These are phyloP conservation scores for Calonectria henricotiae DNA, from an alignment of 2,329 filamentous ascomycete genomes.

Conservation along the genomic window DNA sequence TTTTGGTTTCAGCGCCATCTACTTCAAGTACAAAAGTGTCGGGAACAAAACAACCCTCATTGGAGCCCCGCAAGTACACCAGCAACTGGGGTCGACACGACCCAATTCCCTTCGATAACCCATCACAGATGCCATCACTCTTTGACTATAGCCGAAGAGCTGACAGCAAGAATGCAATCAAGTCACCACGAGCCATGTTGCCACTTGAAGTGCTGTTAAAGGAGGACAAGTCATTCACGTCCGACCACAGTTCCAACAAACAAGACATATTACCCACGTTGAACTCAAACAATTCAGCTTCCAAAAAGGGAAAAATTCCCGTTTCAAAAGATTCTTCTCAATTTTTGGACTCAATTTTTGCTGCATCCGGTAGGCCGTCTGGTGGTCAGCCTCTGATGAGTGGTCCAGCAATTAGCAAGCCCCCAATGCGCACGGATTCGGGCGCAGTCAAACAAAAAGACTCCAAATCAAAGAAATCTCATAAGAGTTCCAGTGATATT, in stretches of 20 bases:
- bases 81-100: constrained; percentile 27
- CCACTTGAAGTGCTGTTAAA: constrained; percentile 13
- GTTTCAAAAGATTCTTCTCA: neutral
- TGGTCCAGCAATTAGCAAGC: constrained; percentile 10
- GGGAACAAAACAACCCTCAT: neutral
- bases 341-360: constrained; percentile 8
- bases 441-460: neutral
- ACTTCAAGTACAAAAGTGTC: neutral
- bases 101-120: constrained; percentile 24
- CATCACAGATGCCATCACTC: constrained; percentile 10
- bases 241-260: neutral
- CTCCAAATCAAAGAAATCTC: neutral
- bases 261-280: neutral
- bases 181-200: neutral
- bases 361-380: neutral
- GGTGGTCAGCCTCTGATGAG: constrained; percentile 8
- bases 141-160: constrained; percentile 17
- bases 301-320: neutral
- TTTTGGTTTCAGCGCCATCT: neutral
- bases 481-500: neutral
- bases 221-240: neutral
- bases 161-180: neutral
- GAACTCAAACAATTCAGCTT: neutral
- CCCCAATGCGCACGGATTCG: neutral
- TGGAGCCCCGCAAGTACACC: neutral